A percentile compares a stretch with the other conserved stretches of the same genome.
phyloP scores from a whole-genome alignment of 306 rosid species.

The Vigna unguiculata region DNA sequence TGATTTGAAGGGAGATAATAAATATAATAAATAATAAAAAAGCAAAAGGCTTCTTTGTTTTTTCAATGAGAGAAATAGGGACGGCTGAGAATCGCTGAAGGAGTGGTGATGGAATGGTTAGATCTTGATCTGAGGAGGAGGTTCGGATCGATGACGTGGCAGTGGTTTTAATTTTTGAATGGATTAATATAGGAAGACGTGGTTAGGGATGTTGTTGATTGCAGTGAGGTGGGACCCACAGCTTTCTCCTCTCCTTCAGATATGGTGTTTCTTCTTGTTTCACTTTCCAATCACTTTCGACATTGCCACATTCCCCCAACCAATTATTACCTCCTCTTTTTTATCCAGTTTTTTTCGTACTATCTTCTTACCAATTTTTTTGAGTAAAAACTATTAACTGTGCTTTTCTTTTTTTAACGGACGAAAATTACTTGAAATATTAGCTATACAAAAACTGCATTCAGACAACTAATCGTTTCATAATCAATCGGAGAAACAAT shows the following conservation, averaged over 20 bases:
- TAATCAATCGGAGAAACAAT: too few species aligned
- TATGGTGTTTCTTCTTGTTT: neutral
- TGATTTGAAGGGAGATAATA: constrained; percentile 47
- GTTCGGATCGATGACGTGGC: constrained; percentile 45
- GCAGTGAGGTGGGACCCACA: constrained; percentile 14
- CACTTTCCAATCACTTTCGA: too few species aligned
- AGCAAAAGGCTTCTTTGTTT: constrained; percentile 3
- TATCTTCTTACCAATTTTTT: too few species aligned
- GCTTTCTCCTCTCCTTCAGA: too few species aligned
- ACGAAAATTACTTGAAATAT: too few species aligned
- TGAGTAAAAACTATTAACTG: too few species aligned
- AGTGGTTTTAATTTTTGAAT: neutral
- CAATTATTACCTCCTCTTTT: too few species aligned
- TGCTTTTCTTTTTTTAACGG: too few species aligned
- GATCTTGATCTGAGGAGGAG: neutral
- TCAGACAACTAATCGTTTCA: too few species aligned
- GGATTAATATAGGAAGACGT: constrained; percentile 9
- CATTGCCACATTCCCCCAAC: neutral
- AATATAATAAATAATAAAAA: neutral
- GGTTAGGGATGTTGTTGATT: constrained; percentile 20
- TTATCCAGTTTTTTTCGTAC: too few species aligned
- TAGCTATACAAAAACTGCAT: too few species aligned
- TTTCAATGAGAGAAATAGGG: constrained; percentile 9
- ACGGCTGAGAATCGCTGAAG: constrained; percentile 24
- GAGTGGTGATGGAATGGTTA: constrained; percentile 25